Base-by-base conservation (phyloP, 306 rosid species). In the Glycine soja region DNA sequence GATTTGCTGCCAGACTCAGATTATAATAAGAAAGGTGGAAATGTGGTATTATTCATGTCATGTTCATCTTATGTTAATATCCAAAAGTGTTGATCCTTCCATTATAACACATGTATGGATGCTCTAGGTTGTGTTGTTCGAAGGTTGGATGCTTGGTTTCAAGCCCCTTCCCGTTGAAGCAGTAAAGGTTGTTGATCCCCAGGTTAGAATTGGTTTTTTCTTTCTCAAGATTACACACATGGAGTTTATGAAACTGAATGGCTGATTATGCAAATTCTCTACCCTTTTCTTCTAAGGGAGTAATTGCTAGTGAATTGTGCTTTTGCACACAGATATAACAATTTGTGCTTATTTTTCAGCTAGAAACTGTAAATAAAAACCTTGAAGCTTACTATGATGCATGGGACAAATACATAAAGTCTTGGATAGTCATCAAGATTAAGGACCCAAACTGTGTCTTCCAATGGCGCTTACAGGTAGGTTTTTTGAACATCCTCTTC, bases 101-200 rank as follows among this genome's bases (percentile, higher is more conserved):
- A 42, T 38, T 59, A 16, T 63, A 69, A n/a, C 79, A 62, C 70
- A 72, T 47, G 52, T 51, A 67, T 85, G 89, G 87, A 79, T 67
- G 62, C 51, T 85, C 30, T 83, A 95, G 99, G 97, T 59, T 72
- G 87, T 95, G 87, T 79, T 95, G 78, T 90, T 93, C 54, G 99
- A 95, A 88, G 99, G 98, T 61, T 95, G 97, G 99, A 95, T 93
- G 98, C 98, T 95, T 75, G 99, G 99, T 62, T 95, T 93, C 91
- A 90, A 86, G 83, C 94, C 98, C 30, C 77, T 88, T 85, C 94
- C 97, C 1, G 50, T 72, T 47, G 97, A 95, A 81, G 85, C 61
- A 57, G 97, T 93, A 51, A 89, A 83, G 82, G 87, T 73, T 0
- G 88, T 93, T 78, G 92, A 96, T 90, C 94, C 97, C 59, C 97